These are phyloP conservation scores for Eimeria necatrix DNA, from an alignment of 169 alveolate species.

Conservation along the genomic window DNA sequence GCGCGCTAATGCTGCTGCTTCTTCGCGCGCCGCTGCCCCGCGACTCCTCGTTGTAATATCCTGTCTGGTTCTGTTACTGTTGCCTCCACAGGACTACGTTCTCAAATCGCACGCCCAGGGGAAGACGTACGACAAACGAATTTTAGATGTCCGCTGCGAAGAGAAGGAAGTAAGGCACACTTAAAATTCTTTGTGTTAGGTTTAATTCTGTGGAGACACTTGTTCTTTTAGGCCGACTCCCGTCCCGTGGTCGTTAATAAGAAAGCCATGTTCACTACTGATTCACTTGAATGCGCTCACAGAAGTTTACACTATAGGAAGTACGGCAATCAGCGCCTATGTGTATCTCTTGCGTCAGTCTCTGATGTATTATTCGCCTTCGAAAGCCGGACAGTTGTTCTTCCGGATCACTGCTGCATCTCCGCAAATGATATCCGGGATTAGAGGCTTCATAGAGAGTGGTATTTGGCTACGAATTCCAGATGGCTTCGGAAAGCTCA, in stretches of 20 bases:
- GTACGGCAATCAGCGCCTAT: neutral
- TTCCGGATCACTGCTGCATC: slow-evolving; percentile 89
- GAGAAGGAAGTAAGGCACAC: neutral
- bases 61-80: neutral
- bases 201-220: too few species aligned
- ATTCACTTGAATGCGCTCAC: too few species aligned
- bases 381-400: slow-evolving; percentile 78
- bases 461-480: slow-evolving; percentile 84
- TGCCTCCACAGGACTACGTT: neutral
- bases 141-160: slow-evolving; percentile 43
- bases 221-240: too few species aligned
- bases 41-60: too few species aligned
- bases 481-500: neutral
- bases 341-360: slow-evolving; percentile 61
- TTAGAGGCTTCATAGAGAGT: slow-evolving; percentile 89
- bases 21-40: neutral
- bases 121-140: neutral
- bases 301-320: too few species aligned
- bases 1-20: neutral
- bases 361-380: slow-evolving; percentile 74
- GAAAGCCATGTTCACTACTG: too few species aligned
- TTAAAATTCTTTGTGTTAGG: neutral
- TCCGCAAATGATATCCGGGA: slow-evolving; percentile 91
- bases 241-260: too few species aligned
- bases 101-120: slow-evolving; percentile 48